A percentile compares a stretch with the other conserved stretches of the same genome.
These are phyloP conservation scores for Colletotrichum siamense DNA, from an alignment of 2,329 filamentous ascomycete genomes.

Conservation along the genomic window DNA sequence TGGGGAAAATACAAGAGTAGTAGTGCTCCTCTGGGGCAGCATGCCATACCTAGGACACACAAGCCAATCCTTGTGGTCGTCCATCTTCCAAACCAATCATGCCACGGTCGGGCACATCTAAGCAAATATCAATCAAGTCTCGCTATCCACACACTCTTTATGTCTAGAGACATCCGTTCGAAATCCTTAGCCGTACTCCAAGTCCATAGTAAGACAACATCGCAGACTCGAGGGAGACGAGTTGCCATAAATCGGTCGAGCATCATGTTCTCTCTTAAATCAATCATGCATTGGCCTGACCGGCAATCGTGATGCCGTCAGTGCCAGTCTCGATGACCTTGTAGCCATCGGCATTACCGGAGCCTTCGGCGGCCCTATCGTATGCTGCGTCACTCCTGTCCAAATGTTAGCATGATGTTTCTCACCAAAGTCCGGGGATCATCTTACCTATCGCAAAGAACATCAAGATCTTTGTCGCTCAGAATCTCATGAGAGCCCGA, in stretches of 20 bases:
- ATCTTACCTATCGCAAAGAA: slow-evolving; percentile 74
- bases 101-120: not conserved
- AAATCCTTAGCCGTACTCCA: not conserved
- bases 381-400: slow-evolving; percentile 63
- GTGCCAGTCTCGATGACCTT: slow-evolving; percentile 79
- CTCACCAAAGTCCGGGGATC: rapidly evolving
- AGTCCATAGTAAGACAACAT: not conserved
- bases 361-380: slow-evolving; percentile 76
- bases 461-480: slow-evolving; percentile 76
- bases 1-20: not conserved
- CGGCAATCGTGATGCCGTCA: slow-evolving; percentile 47
- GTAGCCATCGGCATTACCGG: slow-evolving; percentile 75
- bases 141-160: not conserved
- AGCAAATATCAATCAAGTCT: not conserved
- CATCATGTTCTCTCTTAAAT: not conserved
- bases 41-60: not conserved
- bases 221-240: rapidly evolving
- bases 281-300: not conserved
- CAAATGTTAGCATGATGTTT: slow-evolving; percentile 1
- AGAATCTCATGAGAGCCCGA: slow-evolving; percentile 70
- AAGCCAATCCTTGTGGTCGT: not conserved
- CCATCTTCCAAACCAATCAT: not conserved
- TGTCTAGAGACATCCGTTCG: rapidly evolving
- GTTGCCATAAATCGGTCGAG: not conserved
- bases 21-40: not conserved